Base-by-base conservation (phyloP, 768 basidiomycete species). In the Russula brevipes region DNA sequence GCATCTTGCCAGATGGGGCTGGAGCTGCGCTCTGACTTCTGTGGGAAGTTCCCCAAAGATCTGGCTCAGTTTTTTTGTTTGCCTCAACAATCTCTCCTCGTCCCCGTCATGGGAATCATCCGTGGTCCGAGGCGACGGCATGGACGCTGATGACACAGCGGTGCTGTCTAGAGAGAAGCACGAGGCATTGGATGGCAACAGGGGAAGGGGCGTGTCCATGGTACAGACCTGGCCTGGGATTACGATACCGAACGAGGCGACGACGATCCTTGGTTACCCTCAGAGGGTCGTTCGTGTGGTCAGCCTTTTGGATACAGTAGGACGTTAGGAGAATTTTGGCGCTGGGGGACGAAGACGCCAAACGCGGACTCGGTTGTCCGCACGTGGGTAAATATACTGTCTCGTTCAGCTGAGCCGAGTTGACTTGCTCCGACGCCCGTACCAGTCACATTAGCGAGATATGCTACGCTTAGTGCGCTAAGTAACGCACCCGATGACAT, bases 41-140 rank as follows among this genome's bases (percentile, higher is more conserved):
- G 68, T 59, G 16, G 77, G 70, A 3, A 73, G 58, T 35, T 79
- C 75, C 42, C 76, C 77, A 46, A 83, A 76, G 52, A 79, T 75
- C 54, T 72, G 75, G 64, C 76, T 77, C 52, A 83, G 70, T 65
- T 79, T 81, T 42, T 77, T 72, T 31, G 76, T 73, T 63, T 80
- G 79, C 68, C 73, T 74, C 57, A 79, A 63, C 55, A 78, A 68
- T 64, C 72, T 74, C 57, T 71, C 74, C 65, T 78, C 78, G 57
- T 77, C 72, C 58, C 67, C 66, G 14, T 70, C 70, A 57, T 72
- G 73, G 31, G 77, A 72, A 14, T 73, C 71, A 66, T 77, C 76
- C 19, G 69, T 66, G 31, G 71, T 75, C 42, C 72, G 69, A 39
- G 73, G 70, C 12, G 60, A 52, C 39, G 44, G 31, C 5, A 33